Percentiles rank a stretch among this genome's conserved stretches.
phyloP scores from a whole-genome alignment of 805 yeast genomes.

The Barnettozyma pratensis region DNA sequence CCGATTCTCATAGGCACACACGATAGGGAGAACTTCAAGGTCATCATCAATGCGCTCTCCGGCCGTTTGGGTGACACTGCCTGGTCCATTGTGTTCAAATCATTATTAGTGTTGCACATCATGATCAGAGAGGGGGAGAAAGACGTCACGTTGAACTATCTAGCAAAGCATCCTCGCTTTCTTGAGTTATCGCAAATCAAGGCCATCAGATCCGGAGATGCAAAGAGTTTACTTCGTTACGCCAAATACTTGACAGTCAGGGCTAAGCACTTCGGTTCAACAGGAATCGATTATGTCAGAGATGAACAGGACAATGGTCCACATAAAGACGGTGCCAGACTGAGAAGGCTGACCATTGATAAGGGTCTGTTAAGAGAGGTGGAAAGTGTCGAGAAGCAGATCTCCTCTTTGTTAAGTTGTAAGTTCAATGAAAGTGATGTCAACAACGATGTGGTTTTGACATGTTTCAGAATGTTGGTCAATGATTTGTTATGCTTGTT shows the following conservation, averaged over 20 bases:
- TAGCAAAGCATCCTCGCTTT: slow-evolving; percentile 44
- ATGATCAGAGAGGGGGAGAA: slow-evolving; percentile 90
- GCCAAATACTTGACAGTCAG: slow-evolving; percentile 64
- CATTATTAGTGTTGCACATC: slow-evolving; percentile 79
- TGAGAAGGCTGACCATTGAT: slow-evolving; percentile 60
- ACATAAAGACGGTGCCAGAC: slow-evolving; percentile 51
- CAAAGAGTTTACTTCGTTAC: slow-evolving; percentile 58
- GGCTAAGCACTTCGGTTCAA: slow-evolving; percentile 60
- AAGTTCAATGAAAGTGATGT: slow-evolving; percentile 75
- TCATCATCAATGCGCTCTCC: slow-evolving; percentile 62
- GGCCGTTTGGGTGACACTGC: slow-evolving; percentile 69
- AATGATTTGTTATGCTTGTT: slow-evolving; percentile 82
- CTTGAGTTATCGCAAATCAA: slow-evolving; percentile 39
- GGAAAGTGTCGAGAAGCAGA: slow-evolving; percentile 80
- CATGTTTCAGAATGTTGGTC: slow-evolving; percentile 85
- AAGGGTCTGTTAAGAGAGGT: slow-evolving; percentile 81
- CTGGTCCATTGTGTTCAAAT: slow-evolving; percentile 88
- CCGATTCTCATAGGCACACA: slow-evolving; percentile 64
- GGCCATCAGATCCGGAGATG: slow-evolving; percentile 38
- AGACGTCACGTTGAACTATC: slow-evolving; percentile 63
- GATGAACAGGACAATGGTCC: slow-evolving; percentile 44
- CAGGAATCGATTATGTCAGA: slow-evolving; percentile 72
- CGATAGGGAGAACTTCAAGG: slow-evolving; percentile 44
- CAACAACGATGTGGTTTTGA: slow-evolving; percentile 75
- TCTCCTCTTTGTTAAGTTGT: slow-evolving; percentile 68